Conservation (phyloP, 2,329 filamentous ascomycete genomes). For the Colletotrichum sp. region DNA sequence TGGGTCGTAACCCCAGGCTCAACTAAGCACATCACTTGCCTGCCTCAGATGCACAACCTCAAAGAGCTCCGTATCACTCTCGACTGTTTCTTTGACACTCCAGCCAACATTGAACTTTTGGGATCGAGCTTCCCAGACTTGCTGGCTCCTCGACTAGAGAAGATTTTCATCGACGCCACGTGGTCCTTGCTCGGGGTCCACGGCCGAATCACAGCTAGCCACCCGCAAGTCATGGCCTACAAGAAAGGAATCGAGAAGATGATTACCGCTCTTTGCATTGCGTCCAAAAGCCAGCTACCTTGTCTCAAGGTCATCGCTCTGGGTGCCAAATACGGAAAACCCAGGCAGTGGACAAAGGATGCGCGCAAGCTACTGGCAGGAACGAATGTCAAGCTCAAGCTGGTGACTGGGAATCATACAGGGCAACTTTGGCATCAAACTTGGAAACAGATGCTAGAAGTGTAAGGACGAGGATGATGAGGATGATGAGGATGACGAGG, state of each 20-base stretch:
- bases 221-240: neutral
- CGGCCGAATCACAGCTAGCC: neutral
- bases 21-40: neutral
- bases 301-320: neutral
- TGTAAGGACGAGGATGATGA: accelerated
- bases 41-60: neutral
- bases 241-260: neutral
- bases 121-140: neutral
- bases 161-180: neutral
- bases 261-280: neutral
- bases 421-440: neutral
- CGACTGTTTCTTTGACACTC: neutral
- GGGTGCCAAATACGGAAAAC: neutral
- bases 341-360: neutral
- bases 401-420: neutral
- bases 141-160: neutral
- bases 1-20: neutral
- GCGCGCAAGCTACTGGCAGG: neutral
- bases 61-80: conserved; percentile 6
- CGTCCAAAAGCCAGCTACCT: neutral
- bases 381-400: neutral
- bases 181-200: neutral
- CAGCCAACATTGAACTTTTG: neutral
- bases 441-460: neutral
- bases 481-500: accelerated